A percentile compares a stretch with the other conserved stretches of the same genome.
Evolutionary conservation across 73 alveolate genomes (phyloP).

Genomic region (Symbiodinium pilosum): DNA sequence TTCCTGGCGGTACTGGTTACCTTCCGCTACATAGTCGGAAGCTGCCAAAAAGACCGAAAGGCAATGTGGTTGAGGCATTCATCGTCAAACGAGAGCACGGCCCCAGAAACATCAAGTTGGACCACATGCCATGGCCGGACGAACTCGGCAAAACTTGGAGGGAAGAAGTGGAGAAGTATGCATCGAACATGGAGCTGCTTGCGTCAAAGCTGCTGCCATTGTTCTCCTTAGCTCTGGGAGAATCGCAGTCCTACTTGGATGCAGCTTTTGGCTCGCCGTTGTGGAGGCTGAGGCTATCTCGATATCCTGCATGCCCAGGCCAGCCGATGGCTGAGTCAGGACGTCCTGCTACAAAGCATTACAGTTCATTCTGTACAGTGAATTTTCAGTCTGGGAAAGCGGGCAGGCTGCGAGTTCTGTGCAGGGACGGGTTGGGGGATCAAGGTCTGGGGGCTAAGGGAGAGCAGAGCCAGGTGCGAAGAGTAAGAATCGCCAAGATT

Average conservation of each 20-base stretch:
- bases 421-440: too few species aligned
- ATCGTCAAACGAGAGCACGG: conserved; percentile 26
- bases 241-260: not conserved
- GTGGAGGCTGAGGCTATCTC: not conserved
- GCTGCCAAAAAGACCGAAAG: not conserved
- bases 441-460: too few species aligned
- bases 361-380: too few species aligned
- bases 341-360: too few species aligned
- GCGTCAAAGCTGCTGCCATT: not conserved
- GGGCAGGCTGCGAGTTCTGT: too few species aligned
- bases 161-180: not conserved
- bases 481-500: too few species aligned
- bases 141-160: not conserved
- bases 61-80: conserved; percentile 30
- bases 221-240: not conserved
- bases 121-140: conserved; percentile 27
- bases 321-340: too few species aligned
- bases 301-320: conserved; percentile 7
- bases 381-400: too few species aligned
- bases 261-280: not conserved
- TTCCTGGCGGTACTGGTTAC: not conserved
- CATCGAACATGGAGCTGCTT: not conserved
- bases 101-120: conserved; percentile 14
- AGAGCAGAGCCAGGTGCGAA: too few species aligned
- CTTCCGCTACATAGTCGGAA: conserved; percentile 7